Conservation (phyloP, 2,329 filamentous ascomycete genomes). For the Stenocarpella maydis region DNA sequence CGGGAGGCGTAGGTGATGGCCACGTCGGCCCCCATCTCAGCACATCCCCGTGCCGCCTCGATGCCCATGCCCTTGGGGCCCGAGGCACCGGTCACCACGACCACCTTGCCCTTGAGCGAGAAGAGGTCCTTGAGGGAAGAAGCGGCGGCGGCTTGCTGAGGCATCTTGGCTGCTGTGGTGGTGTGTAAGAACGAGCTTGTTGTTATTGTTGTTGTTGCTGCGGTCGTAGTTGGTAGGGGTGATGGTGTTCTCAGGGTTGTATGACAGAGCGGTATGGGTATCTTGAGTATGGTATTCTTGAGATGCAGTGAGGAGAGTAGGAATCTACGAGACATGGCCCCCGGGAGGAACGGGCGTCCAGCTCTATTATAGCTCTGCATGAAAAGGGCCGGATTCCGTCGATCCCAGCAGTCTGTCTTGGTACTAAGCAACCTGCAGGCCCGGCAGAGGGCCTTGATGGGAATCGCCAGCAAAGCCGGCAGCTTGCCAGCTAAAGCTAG, state of each 20-base stretch:
- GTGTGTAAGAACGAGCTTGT: not conserved
- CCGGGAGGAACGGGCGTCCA: not conserved
- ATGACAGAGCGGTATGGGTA: not conserved
- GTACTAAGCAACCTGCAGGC: not conserved
- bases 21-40: slow-evolving; percentile 73
- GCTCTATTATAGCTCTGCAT: slow-evolving; percentile 11
- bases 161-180: slow-evolving; percentile 53
- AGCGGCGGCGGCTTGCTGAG: slow-evolving; percentile 64
- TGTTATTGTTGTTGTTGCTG: too few relatives aligned
- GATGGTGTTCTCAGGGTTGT: not conserved
- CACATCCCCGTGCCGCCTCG: slow-evolving; percentile 70
- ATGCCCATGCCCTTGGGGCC: slow-evolving; percentile 74
- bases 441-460: not conserved
- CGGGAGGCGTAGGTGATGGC: slow-evolving; percentile 75
- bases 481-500: not conserved
- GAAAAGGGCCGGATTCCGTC: not conserved
- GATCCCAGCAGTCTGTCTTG: too few relatives aligned
- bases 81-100: slow-evolving; percentile 73
- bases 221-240: too few relatives aligned
- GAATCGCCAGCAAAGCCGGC: not conserved
- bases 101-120: slow-evolving; percentile 74
- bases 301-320: not conserved
- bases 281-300: slow-evolving; percentile 20
- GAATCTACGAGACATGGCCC: slow-evolving; percentile 7
- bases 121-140: slow-evolving; percentile 70